phyloP scores from a whole-genome alignment of 2,329 filamentous ascomycete genomes.

The Pestalotiopsis sp. region DNA sequence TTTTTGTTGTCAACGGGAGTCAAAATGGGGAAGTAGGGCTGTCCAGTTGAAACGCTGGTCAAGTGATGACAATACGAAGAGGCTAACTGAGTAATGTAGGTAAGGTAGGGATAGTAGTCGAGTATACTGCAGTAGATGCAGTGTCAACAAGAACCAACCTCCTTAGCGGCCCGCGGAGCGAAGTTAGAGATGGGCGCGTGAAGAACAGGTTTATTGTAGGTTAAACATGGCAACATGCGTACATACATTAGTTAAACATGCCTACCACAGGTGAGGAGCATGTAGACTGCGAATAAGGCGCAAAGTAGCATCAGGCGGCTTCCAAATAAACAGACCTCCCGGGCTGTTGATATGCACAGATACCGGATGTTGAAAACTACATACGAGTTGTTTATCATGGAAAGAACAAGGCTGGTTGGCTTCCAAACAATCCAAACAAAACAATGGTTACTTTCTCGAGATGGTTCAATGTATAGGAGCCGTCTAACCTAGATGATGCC shows the following conservation, averaged over 20 bases:
- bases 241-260: background rate
- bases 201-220: background rate
- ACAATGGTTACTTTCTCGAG: background rate
- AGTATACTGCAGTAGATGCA: background rate
- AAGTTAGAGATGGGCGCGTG: background rate
- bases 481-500: background rate
- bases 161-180: background rate
- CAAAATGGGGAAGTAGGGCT: background rate
- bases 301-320: background rate
- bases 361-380: too few species aligned
- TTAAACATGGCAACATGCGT: background rate
- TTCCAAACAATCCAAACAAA: background rate
- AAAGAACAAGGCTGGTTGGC: background rate
- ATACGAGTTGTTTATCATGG: too few species aligned
- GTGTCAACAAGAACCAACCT: background rate
- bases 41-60: background rate
- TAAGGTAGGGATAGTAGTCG: background rate
- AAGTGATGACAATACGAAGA: background rate
- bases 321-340: background rate
- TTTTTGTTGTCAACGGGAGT: background rate
- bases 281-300: background rate
- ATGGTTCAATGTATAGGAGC: background rate
- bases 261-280: too few species aligned
- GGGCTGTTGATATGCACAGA: too few species aligned
- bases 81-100: background rate